phyloP scores from a whole-genome alignment of 768 basidiomycete genomes.

The Agrocybe pediades region DNA sequence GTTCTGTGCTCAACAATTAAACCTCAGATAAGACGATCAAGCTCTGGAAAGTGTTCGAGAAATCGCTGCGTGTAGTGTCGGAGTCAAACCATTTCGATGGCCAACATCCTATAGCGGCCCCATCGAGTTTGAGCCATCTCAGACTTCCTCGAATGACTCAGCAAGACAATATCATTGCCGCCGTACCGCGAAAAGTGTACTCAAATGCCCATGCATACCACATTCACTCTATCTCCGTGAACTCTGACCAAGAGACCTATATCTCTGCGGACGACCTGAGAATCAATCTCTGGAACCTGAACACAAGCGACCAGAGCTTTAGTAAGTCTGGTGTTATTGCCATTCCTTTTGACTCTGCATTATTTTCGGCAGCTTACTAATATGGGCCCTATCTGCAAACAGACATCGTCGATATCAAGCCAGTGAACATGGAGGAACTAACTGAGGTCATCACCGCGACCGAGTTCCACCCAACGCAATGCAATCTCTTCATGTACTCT shows the following conservation, averaged over 20 bases:
- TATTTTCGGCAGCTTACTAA: conserved; percentile 15
- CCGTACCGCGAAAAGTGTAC: conserved; percentile 98
- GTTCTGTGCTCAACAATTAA: conserved; percentile 9
- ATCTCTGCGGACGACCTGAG: conserved; percentile 98
- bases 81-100: conserved; percentile 94
- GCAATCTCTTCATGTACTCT: conserved; percentile 99
- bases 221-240: conserved; percentile 99
- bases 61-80: conserved; percentile 91
- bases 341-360: conserved; percentile 1
- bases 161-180: conserved; percentile 98
- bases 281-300: conserved; percentile 97
- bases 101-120: conserved; percentile 68
- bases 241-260: conserved; percentile 99
- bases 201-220: conserved; percentile 99
- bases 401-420: conserved; percentile 99
- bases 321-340: conserved; percentile 61
- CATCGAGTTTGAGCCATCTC: conserved; percentile 58
- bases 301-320: conserved; percentile 98
- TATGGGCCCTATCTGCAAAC: conserved; percentile 11
- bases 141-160: conserved; percentile 88
- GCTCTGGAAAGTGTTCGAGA: conserved; percentile 99
- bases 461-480: conserved; percentile 96
- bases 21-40: conserved; percentile 97
- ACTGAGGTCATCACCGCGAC: conserved; percentile 99
- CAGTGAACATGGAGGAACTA: conserved; percentile 99